Percentiles rank a stretch among this genome's conserved stretches.
Evolutionary conservation across 2,329 filamentous ascomycete genomes (phyloP).

Genomic region (Colletotrichum eleusines): DNA sequence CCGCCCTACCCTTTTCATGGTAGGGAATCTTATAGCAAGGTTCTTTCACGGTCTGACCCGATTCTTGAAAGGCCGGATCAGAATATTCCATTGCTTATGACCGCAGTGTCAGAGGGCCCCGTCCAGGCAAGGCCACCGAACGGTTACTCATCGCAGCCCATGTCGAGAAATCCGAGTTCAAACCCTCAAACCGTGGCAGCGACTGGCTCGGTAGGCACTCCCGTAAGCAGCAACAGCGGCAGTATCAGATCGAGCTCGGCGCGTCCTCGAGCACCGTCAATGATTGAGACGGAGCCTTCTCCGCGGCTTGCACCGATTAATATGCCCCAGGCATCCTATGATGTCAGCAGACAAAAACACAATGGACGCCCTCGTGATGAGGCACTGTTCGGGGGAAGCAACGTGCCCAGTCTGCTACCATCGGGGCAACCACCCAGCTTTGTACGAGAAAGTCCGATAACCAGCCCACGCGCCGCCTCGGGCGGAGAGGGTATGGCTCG

Average conservation of each 20-base stretch:
- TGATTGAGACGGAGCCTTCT: slow-evolving; percentile 60
- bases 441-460: slow-evolving; percentile 21
- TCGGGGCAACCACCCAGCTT: slow-evolving; percentile 23
- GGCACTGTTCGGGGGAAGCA: slow-evolving; percentile 25
- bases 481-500: slow-evolving; percentile 33
- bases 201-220: slow-evolving; percentile 24
- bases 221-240: slow-evolving; percentile 43
- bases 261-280: slow-evolving; percentile 50
- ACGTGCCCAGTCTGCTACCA: slow-evolving; percentile 19
- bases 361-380: slow-evolving; percentile 6
- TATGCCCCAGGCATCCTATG: slow-evolving; percentile 48
- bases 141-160: slow-evolving; percentile 64
- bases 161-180: slow-evolving; percentile 60
- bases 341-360: slow-evolving; percentile 45
- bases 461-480: not conserved
- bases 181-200: slow-evolving; percentile 30
- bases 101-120: slow-evolving; percentile 42
- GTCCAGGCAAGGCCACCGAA: slow-evolving; percentile 43
- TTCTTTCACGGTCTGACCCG: slow-evolving; percentile 21
- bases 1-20: slow-evolving; percentile 2
- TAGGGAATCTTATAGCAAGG: slow-evolving; percentile 14
- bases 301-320: slow-evolving; percentile 51
- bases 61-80: slow-evolving; percentile 20
- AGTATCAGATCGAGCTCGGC: slow-evolving; percentile 45
- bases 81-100: slow-evolving; percentile 45